Percentiles rank a stretch among this genome's conserved stretches.
phyloP scores from a whole-genome alignment of 106 monocot genomes.

The Narthecium ossifragum region DNA sequence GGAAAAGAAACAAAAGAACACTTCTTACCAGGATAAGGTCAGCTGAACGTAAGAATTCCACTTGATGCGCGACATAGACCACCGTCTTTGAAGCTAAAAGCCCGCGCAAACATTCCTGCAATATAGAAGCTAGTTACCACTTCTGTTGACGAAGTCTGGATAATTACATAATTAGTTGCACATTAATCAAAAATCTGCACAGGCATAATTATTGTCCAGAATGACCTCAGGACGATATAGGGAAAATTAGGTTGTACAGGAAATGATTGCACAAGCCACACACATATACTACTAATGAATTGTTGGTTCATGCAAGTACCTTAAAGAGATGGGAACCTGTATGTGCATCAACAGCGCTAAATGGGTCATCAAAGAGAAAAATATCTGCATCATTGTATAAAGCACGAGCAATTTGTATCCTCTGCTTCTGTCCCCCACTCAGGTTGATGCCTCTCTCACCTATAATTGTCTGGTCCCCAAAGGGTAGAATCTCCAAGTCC shows the following conservation, averaged over 20 bases:
- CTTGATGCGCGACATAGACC: slow-evolving; percentile 89
- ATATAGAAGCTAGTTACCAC: not conserved
- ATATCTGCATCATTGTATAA: slow-evolving; percentile 89
- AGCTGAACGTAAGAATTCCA: slow-evolving; percentile 88
- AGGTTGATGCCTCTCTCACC: slow-evolving; percentile 97
- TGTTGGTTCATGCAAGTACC: slow-evolving; percentile 21
- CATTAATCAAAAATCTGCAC: too few relatives aligned
- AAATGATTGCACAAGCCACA: too few relatives aligned
- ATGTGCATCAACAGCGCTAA: slow-evolving; percentile 95
- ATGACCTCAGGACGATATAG: too few relatives aligned
- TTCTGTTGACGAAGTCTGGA: too few relatives aligned
- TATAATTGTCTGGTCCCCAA: slow-evolving; percentile 79
- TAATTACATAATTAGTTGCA: too few relatives aligned
- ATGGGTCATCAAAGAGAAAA: slow-evolving; percentile 87
- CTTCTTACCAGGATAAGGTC: slow-evolving; percentile 84
- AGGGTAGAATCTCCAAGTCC: slow-evolving; percentile 80
- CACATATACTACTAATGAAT: too few relatives aligned
- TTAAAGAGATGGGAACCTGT: slow-evolving; percentile 89
- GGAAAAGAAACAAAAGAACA: not conserved
- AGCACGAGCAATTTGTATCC: slow-evolving; percentile 90
- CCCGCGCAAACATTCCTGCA: slow-evolving; percentile 73
- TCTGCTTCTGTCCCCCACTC: slow-evolving; percentile 97
- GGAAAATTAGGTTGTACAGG: not conserved
- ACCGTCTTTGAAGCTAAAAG: slow-evolving; percentile 75
- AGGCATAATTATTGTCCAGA: too few relatives aligned